phyloP scores from a whole-genome alignment of 2,329 filamentous ascomycete genomes.

The Pseudogymnoascus sp. region DNA sequence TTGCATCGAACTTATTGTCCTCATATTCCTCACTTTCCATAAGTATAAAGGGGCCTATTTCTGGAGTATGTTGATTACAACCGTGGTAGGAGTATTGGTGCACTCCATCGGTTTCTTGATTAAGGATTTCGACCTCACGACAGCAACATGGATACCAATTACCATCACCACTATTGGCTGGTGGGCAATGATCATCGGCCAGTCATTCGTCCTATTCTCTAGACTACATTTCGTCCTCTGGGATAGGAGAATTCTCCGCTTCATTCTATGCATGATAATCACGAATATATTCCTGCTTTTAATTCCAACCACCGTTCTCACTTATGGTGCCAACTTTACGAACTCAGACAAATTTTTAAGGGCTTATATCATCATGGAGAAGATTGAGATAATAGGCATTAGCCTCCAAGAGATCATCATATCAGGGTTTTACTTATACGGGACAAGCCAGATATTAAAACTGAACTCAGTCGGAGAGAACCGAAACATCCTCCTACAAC shows the following conservation, averaged over 20 bases:
- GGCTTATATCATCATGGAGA: slow-evolving; percentile 32
- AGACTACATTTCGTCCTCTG: slow-evolving; percentile 45
- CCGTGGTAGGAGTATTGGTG: slow-evolving; percentile 27
- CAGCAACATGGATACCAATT: slow-evolving; percentile 39
- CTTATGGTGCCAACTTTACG: slow-evolving; percentile 29
- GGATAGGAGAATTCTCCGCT: slow-evolving; percentile 36
- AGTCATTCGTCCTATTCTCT: slow-evolving; percentile 47
- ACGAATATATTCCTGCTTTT: slow-evolving; percentile 40
- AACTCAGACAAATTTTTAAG: slow-evolving; percentile 24
- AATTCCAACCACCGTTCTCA: slow-evolving; percentile 41
- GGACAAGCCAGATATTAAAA: slow-evolving; percentile 28
- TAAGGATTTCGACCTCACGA: slow-evolving; percentile 30
- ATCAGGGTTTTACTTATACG: slow-evolving; percentile 43
- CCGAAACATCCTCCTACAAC: slow-evolving; percentile 32
- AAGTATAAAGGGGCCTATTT: slow-evolving; percentile 31
- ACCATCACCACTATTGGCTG: slow-evolving; percentile 33
- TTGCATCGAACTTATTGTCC: slow-evolving; percentile 29
- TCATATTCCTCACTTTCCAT: slow-evolving; percentile 31
- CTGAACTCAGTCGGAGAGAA: slow-evolving; percentile 11
- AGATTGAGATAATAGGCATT: slow-evolving; percentile 37
- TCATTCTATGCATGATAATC: slow-evolving; percentile 44
- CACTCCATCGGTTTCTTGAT: slow-evolving; percentile 39
- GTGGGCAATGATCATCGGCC: slow-evolving; percentile 48
- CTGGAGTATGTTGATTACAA: slow-evolving; percentile 31
- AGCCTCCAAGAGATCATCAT: slow-evolving; percentile 38